Percentiles rank a stretch among this genome's conserved stretches.
Conservation (phyloP, 805 yeast species). For the Metschnikowia noctiluminum region DNA sequence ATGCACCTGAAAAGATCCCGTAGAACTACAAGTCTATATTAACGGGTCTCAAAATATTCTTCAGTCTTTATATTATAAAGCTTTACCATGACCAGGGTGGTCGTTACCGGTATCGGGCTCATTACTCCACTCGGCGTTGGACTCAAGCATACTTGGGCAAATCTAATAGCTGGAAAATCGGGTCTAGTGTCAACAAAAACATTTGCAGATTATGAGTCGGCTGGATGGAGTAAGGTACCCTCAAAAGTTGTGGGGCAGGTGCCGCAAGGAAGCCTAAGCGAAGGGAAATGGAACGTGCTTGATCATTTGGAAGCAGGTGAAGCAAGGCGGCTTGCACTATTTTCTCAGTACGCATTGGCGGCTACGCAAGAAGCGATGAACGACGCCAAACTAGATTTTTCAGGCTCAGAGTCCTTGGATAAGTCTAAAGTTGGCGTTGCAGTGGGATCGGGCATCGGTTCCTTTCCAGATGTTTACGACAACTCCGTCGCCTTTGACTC, state of each 20-base stretch:
- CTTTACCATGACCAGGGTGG: conserved; percentile 55
- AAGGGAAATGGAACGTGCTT: conserved; percentile 49
- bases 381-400: conserved; percentile 48
- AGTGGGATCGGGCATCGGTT: conserved; percentile 93
- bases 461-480: conserved; percentile 67
- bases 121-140: conserved; percentile 86
- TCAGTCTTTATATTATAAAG: background rate
- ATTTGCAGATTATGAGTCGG: conserved; percentile 39
- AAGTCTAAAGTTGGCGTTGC: conserved; percentile 57
- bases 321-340: conserved; percentile 61
- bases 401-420: background rate
- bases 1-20: no score
- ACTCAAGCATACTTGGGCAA: conserved; percentile 49
- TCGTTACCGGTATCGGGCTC: conserved; percentile 87
- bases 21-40: no score
- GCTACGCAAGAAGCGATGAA: conserved; percentile 75
- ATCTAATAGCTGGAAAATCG: conserved; percentile 47
- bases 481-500: conserved; percentile 51
- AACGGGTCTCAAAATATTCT: no score
- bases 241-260: conserved; percentile 73
- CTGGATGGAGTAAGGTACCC: conserved; percentile 55
- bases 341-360: conserved; percentile 74
- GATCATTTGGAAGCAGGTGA: conserved; percentile 49
- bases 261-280: conserved; percentile 46
- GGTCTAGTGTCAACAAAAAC: conserved; percentile 56